Conservation (phyloP, 2,329 filamentous ascomycete species). For the Penicillium sp. region DNA sequence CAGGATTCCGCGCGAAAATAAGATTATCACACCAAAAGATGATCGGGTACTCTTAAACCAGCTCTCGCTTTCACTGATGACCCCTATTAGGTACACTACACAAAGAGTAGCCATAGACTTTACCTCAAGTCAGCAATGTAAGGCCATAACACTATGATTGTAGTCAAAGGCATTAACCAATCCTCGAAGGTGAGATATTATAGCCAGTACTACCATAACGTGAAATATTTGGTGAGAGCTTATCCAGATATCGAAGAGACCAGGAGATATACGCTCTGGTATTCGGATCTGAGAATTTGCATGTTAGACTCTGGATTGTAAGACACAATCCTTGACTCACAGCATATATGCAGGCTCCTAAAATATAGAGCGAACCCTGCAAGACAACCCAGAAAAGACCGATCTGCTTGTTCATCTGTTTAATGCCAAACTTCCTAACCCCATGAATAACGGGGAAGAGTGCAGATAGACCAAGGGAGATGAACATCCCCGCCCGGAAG, state of each 20-base stretch:
- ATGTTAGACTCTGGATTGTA: not conserved
- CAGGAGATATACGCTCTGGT: slow-evolving; percentile 21
- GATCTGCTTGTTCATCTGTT: slow-evolving; percentile 26
- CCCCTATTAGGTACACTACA: too few species aligned
- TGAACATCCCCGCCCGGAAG: slow-evolving; percentile 4
- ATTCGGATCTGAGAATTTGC: slow-evolving; percentile 18
- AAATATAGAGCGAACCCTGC: slow-evolving; percentile 23
- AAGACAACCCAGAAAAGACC: slow-evolving; percentile 17
- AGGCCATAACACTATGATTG: too few species aligned
- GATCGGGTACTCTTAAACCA: too few species aligned
- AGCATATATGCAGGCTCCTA: slow-evolving; percentile 26
- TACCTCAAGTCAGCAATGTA: too few species aligned
- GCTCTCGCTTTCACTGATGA: too few species aligned
- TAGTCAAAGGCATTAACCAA: slow-evolving; percentile 19
- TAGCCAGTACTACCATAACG: slow-evolving; percentile 21
- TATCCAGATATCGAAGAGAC: slow-evolving; percentile 19
- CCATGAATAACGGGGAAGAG: slow-evolving; percentile 17
- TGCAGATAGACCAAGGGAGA: slow-evolving; percentile 5
- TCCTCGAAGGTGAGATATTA: slow-evolving; percentile 3
- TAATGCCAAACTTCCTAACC: slow-evolving; percentile 26
- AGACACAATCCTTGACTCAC: slow-evolving; percentile 13
- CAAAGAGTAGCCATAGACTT: too few species aligned
- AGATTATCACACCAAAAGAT: too few species aligned
- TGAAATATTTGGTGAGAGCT: slow-evolving; percentile 25
- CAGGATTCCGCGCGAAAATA: too few species aligned